These are phyloP conservation scores for Cornus controversa DNA, from an alignment of 148 eudicot genomes.

Conservation along the genomic window DNA sequence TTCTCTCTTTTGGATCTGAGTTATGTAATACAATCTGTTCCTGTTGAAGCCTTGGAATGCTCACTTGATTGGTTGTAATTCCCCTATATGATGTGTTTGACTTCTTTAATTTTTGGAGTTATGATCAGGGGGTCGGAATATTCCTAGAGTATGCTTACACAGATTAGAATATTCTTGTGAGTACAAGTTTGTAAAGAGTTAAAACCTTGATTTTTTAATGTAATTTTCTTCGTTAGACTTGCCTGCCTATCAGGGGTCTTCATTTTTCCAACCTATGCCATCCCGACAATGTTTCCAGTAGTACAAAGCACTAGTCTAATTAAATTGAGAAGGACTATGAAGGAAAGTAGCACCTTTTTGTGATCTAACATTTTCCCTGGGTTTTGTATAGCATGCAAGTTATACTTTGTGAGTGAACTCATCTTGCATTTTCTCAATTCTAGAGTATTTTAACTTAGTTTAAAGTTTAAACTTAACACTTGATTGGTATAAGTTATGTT, in stretches of 20 bases:
- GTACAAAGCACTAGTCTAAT: neutral
- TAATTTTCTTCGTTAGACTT: neutral
- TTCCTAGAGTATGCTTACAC: neutral
- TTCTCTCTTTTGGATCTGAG: neutral
- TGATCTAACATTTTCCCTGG: neutral
- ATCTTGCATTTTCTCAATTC: neutral
- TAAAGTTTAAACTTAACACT: neutral
- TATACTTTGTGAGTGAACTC: neutral
- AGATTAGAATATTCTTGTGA: slow-evolving; percentile 2
- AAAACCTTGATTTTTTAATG: neutral
- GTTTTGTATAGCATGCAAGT: neutral
- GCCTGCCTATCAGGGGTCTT: neutral
- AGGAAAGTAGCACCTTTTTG: neutral
- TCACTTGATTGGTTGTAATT: neutral
- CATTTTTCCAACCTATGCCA: neutral
- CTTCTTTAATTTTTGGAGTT: no score
- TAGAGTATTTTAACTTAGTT: neutral
- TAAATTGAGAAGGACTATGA: no score
- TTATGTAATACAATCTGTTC: neutral
- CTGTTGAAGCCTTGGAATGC: neutral
- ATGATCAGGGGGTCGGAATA: neutral
- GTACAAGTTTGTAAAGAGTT: neutral
- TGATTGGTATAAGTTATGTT: neutral
- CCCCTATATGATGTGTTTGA: neutral
- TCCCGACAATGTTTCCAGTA: neutral